These are phyloP conservation scores for Chalara sp. DNA, from an alignment of 2,329 filamentous ascomycete species.

Conservation along the genomic window DNA sequence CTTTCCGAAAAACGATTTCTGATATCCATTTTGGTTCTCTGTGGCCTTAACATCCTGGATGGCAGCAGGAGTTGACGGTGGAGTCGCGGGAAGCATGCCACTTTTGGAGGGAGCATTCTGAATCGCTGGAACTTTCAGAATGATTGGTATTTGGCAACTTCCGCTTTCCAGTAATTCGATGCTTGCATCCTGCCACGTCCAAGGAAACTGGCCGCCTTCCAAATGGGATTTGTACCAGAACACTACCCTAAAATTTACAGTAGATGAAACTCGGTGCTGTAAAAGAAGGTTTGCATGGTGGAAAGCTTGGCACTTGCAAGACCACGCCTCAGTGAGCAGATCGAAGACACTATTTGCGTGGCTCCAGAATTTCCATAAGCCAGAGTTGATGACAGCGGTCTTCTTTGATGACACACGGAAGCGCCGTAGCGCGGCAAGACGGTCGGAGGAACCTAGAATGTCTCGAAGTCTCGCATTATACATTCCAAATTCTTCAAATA, in stretches of 20 bases:
- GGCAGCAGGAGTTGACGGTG: too few relatives aligned
- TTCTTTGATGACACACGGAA: background rate
- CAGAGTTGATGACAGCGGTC: background rate
- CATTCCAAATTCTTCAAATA: constrained; percentile 9
- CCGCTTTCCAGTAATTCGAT: too few relatives aligned
- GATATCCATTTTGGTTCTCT: background rate
- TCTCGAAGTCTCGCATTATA: constrained; percentile 7
- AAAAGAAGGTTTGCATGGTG: constrained; percentile 12
- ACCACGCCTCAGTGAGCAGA: constrained; percentile 9
- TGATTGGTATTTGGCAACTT: too few relatives aligned
- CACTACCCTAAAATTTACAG: too few relatives aligned
- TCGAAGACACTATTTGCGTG: constrained; percentile 8
- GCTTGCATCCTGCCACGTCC: too few relatives aligned
- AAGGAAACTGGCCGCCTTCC: too few relatives aligned
- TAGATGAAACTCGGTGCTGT: too few relatives aligned
- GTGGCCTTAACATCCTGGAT: too few relatives aligned
- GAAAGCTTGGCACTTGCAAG: constrained; percentile 8
- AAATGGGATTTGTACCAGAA: too few relatives aligned
- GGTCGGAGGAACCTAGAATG: constrained; percentile 10
- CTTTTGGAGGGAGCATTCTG: too few relatives aligned
- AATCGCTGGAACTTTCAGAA: too few relatives aligned
- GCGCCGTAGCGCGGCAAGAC: constrained; percentile 3
- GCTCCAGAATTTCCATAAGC: constrained; percentile 10
- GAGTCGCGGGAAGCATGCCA: too few relatives aligned
- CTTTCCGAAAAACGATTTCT: background rate